A percentile compares a stretch with the other conserved stretches of the same genome.
Evolutionary conservation across 2,329 filamentous ascomycete species (phyloP).

Genomic region (Aureobasidium mangrovei): DNA sequence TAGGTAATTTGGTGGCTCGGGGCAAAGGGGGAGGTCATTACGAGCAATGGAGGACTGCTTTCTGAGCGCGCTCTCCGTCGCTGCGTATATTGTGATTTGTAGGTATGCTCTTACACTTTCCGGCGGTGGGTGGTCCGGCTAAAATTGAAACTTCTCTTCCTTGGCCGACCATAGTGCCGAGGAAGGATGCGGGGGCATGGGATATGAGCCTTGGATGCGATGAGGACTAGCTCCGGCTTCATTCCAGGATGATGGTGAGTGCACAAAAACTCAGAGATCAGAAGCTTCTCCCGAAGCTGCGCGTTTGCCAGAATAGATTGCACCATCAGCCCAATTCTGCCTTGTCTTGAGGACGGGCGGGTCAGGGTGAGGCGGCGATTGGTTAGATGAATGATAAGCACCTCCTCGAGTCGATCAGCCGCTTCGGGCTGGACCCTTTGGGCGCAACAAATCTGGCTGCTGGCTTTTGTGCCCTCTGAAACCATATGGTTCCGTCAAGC

Average conservation of each 20-base stretch:
- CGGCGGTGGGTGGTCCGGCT: constrained; percentile 2
- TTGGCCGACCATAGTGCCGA: constrained; percentile 5
- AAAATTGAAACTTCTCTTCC: constrained; percentile 6
- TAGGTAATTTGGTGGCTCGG: neutral
- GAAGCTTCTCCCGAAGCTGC: neutral
- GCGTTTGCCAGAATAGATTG: constrained; percentile 1
- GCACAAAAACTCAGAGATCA: neutral
- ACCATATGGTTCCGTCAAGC: neutral
- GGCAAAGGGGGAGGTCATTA: neutral
- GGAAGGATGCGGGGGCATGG: constrained; percentile 9
- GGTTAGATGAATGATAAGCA: constrained; percentile 6
- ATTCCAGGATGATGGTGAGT: neutral
- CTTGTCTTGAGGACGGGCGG: neutral
- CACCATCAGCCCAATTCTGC: constrained; percentile 9
- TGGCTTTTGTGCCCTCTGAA: neutral
- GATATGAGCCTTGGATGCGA: neutral
- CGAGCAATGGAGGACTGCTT: neutral
- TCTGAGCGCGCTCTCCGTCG: neutral
- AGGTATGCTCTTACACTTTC: neutral
- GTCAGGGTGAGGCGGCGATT: neutral
- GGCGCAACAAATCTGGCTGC: neutral
- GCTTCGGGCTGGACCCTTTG: constrained; percentile 7
- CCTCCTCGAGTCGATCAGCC: constrained; percentile 7
- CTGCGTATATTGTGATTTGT: neutral
- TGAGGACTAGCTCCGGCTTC: neutral